Evolutionary conservation across 2,329 filamentous ascomycete species (phyloP).

Genomic region (Aspergillus ruber): DNA sequence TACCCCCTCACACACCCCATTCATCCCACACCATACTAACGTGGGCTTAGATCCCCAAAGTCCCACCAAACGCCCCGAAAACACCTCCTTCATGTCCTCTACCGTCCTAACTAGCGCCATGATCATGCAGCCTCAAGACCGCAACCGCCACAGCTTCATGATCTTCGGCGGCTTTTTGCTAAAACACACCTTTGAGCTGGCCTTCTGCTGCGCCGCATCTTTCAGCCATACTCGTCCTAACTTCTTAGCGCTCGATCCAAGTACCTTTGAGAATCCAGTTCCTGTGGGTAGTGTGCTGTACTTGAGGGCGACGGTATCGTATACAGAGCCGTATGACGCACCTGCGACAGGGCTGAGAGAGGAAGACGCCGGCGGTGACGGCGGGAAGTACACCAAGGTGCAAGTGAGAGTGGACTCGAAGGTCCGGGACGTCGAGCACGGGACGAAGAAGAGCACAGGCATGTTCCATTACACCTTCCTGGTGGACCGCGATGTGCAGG

Average conservation of each 20-base stretch:
- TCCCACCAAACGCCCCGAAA: conserved; percentile 48
- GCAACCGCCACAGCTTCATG: conserved; percentile 68
- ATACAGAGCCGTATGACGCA: conserved; percentile 53
- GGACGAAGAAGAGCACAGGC: conserved; percentile 60
- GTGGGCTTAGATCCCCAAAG: conserved; percentile 47
- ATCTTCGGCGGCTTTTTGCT: conserved; percentile 71
- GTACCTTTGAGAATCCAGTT: conserved; percentile 68
- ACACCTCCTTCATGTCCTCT: conserved; percentile 57
- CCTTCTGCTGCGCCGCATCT: conserved; percentile 66
- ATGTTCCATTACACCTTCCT: conserved; percentile 72
- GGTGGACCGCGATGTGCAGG: conserved; percentile 58
- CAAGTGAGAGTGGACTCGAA: conserved; percentile 67
- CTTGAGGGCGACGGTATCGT: conserved; percentile 64
- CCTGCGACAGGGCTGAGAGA: conserved; percentile 3
- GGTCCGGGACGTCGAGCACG: conserved; percentile 66
- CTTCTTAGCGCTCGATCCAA: conserved; percentile 67
- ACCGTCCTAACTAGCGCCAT: conserved; percentile 59
- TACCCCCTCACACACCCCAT: conserved; percentile 12
- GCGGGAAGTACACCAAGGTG: conserved; percentile 52
- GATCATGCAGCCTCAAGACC: conserved; percentile 70
- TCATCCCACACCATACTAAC: conserved; percentile 1
- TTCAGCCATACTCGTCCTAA: conserved; percentile 64
- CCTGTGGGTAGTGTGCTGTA: conserved; percentile 70
- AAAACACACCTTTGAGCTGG: conserved; percentile 68
- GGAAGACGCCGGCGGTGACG: conserved; percentile 38